Evolutionary conservation across 345 rosid species (phyloP).

Genomic region (Lepidium africanum): DNA sequence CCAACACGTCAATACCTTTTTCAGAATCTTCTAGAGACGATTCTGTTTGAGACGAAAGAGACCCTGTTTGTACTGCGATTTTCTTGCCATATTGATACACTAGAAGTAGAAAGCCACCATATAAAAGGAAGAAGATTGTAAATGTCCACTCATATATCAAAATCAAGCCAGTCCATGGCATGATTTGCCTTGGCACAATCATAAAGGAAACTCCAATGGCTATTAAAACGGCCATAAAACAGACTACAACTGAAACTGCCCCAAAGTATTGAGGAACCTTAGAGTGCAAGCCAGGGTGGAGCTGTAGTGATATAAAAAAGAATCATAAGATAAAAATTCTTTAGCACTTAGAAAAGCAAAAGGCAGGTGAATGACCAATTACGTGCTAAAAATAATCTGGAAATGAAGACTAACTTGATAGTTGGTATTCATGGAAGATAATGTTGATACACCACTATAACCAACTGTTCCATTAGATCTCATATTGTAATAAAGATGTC

Average conservation of each 20-base stretch:
- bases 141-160: constrained; percentile 87
- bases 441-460: constrained; percentile 51
- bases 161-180: constrained; percentile 85
- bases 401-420: constrained; percentile 41
- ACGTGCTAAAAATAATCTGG: background rate
- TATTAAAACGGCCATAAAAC: constrained; percentile 42
- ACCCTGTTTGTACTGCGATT: constrained; percentile 41
- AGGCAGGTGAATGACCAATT: background rate
- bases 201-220: constrained; percentile 56
- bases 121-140: constrained; percentile 53
- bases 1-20: constrained; percentile 45
- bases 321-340: background rate
- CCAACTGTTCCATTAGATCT: constrained; percentile 50
- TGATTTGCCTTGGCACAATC: constrained; percentile 78
- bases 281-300: constrained; percentile 34
- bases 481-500: constrained; percentile 52
- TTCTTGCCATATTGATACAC: constrained; percentile 54
- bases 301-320: constrained; percentile 24
- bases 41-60: constrained; percentile 34
- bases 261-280: constrained; percentile 68
- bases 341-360: background rate
- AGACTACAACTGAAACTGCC: constrained; percentile 48
- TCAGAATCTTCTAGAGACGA: constrained; percentile 51
- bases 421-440: constrained; percentile 39
- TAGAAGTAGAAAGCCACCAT: constrained; percentile 60